A percentile compares a stretch with the other conserved stretches of the same genome.
Evolutionary conservation across 176 grass and related monocot species (phyloP).

Genomic region (Guadua angustifolia): DNA sequence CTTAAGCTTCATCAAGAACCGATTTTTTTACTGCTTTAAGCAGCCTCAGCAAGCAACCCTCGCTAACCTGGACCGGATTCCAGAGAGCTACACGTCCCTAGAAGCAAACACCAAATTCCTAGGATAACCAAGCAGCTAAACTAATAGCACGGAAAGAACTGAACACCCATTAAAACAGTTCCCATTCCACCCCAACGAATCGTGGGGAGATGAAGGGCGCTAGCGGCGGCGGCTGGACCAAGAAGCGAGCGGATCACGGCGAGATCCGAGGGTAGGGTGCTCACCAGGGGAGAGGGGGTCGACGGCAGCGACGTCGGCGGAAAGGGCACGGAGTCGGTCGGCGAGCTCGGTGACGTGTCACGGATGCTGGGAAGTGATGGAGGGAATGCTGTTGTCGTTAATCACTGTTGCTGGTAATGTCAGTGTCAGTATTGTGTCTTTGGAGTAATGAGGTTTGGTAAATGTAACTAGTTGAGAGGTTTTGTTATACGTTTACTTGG

Average conservation of each 20-base stretch:
- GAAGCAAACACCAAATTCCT: neutral
- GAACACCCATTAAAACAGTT: neutral
- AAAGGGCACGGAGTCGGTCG: conserved; percentile 56
- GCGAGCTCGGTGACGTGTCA: conserved; percentile 47
- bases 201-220: neutral
- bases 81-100: neutral
- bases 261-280: neutral
- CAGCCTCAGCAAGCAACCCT: neutral
- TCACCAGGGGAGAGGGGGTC: conserved; percentile 57
- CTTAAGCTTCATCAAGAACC: neutral
- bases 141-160: neutral
- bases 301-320: conserved; percentile 52
- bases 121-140: neutral
- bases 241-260: conserved; percentile 18
- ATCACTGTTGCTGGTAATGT: too few relatives aligned
- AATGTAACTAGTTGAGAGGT: too few relatives aligned
- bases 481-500: too few relatives aligned
- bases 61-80: neutral
- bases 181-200: neutral
- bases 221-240: neutral
- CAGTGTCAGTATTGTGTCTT: too few relatives aligned
- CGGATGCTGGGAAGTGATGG: too few relatives aligned
- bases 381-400: too few relatives aligned
- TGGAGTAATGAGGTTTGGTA: too few relatives aligned
- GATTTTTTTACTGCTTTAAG: conserved; percentile 12